Conservation (phyloP, 2,329 filamentous ascomycete species). For the Aspergillus flavus region DNA sequence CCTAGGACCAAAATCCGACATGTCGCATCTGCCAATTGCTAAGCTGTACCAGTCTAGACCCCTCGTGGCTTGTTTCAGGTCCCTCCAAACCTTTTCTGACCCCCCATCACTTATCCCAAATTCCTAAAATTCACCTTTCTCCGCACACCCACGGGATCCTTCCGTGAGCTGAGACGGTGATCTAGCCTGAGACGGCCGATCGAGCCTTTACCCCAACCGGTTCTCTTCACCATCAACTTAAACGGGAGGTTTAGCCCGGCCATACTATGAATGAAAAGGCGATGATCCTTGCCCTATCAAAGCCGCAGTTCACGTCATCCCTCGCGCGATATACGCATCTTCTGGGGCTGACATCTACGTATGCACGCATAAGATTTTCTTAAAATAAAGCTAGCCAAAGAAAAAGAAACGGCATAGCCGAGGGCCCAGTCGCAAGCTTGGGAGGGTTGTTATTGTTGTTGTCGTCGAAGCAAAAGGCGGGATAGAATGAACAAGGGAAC, state of each 20-base stretch:
- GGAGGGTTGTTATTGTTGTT: no score
- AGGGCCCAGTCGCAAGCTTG: no score
- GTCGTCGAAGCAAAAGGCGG: neutral
- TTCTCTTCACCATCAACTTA: neutral
- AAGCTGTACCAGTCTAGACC: neutral
- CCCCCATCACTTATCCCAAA: neutral
- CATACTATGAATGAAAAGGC: neutral
- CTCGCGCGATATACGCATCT: neutral
- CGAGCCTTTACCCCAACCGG: constrained; percentile 3
- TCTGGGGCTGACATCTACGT: neutral
- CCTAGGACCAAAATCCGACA: neutral
- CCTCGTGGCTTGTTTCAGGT: constrained; percentile 9
- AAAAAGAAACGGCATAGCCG: neutral
- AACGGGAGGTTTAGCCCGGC: neutral
- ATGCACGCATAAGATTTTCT: neutral
- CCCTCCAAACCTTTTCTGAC: neutral
- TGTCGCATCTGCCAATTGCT: neutral
- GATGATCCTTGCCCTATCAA: neutral
- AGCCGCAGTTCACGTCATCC: constrained; percentile 1
- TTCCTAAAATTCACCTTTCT: neutral
- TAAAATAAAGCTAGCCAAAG: neutral
- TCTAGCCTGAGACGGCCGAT: constrained; percentile 1
- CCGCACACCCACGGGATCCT: constrained; percentile 2
- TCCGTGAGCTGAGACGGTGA: constrained; percentile 3
- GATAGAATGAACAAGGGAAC: neutral